Evolutionary conservation across 2,329 filamentous ascomycete genomes (phyloP).

Genomic region (Penicillium italicum): DNA sequence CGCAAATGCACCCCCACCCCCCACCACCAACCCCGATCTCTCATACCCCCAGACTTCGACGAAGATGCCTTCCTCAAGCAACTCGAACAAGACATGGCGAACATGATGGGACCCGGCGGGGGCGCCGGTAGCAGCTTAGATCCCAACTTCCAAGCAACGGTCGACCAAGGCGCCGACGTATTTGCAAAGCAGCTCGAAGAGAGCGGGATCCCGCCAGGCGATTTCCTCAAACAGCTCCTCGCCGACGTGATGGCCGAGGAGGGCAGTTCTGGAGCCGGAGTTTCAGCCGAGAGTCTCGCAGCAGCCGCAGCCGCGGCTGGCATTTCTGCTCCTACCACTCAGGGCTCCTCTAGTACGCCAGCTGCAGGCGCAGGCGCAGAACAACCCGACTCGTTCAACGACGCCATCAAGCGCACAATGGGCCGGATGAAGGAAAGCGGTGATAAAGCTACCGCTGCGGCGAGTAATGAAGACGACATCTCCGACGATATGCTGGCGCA

Average conservation of each 20-base stretch:
- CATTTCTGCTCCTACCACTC: not conserved
- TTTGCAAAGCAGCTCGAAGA: slow-evolving; percentile 38
- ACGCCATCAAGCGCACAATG: slow-evolving; percentile 91
- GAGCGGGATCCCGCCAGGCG: slow-evolving; percentile 33
- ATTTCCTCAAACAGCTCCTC: slow-evolving; percentile 37
- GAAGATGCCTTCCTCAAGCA: slow-evolving; percentile 67
- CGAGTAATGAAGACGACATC: slow-evolving; percentile 58
- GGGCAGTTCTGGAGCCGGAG: slow-evolving; percentile 6
- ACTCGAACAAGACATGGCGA: slow-evolving; percentile 86
- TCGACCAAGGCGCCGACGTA: slow-evolving; percentile 34
- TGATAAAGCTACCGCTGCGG: slow-evolving; percentile 74
- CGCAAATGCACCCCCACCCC: slow-evolving; percentile 5
- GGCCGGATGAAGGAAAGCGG: slow-evolving; percentile 91
- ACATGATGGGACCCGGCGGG: slow-evolving; percentile 57
- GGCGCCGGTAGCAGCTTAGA: slow-evolving; percentile 18
- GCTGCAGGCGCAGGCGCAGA: slow-evolving; percentile 10
- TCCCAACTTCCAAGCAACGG: slow-evolving; percentile 22
- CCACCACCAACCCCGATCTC: slow-evolving; percentile 17
- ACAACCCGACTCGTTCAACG: slow-evolving; percentile 69
- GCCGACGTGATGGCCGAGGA: slow-evolving; percentile 36
- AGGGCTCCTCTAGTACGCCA: not conserved
- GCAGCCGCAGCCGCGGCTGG: slow-evolving; percentile 18
- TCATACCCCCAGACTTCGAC: slow-evolving; percentile 26
- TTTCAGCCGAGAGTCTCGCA: slow-evolving; percentile 20
- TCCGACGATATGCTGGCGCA: slow-evolving; percentile 83